A percentile compares a stretch with the other conserved stretches of the same genome.
Evolutionary conservation across 2,329 filamentous ascomycete genomes (phyloP).

Genomic region (Emmonsiellopsis sp.): DNA sequence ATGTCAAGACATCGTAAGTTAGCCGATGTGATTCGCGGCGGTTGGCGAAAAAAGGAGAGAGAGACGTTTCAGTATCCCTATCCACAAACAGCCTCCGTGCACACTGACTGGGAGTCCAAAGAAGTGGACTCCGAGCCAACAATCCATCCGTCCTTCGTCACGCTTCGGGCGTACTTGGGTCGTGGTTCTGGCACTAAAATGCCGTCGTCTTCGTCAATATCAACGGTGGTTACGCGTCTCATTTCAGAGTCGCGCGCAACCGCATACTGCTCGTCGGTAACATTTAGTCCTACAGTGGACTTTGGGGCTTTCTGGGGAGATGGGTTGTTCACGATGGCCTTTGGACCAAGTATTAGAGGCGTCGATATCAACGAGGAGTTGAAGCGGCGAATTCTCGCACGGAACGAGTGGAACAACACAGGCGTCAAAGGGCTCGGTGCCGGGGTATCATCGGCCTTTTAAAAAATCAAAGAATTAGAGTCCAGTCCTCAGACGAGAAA

Average conservation of each 20-base stretch:
- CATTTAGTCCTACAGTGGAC: background rate
- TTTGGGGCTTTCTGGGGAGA: background rate
- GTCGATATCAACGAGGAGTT: background rate
- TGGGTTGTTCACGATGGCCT: background rate
- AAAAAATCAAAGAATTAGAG: background rate
- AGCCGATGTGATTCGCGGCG: too few species aligned
- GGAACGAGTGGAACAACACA: slow-evolving; percentile 30
- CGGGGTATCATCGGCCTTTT: background rate
- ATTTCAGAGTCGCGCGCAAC: background rate
- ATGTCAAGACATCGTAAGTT: too few species aligned
- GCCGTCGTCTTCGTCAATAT: background rate
- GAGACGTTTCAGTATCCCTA: too few species aligned
- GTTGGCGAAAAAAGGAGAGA: too few species aligned
- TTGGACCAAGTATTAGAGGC: background rate
- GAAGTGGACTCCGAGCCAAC: background rate
- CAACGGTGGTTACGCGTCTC: background rate
- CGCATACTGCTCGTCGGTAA: background rate
- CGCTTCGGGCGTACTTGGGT: background rate
- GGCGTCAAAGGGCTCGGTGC: background rate
- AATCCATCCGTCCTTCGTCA: background rate
- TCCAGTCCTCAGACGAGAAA: background rate
- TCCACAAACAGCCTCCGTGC: too few species aligned
- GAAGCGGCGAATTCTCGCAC: slow-evolving; percentile 17
- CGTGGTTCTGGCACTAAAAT: background rate
- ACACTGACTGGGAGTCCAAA: background rate